Conservation (phyloP, 768 basidiomycete genomes). For the Sistotremastrum niveocremeum region DNA sequence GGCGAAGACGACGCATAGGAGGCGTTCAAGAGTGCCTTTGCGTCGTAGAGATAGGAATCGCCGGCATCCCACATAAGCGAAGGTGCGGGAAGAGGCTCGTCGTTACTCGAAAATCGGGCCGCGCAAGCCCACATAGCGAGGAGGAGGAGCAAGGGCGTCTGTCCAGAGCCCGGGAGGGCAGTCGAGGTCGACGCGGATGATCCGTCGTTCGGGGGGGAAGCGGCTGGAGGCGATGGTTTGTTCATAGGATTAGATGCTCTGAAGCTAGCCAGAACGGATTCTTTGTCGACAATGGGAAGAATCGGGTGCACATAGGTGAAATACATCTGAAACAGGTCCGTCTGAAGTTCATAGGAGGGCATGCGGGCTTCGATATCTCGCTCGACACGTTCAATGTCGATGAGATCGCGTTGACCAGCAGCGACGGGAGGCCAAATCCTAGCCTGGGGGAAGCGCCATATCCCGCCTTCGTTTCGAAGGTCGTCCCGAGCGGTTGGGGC, state of each 20-base stretch:
- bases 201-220: background rate
- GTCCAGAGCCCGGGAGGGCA: constrained; percentile 27
- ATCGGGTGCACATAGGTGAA: constrained; percentile 71
- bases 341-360: constrained; percentile 47
- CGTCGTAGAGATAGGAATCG: constrained; percentile 53
- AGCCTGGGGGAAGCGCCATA: constrained; percentile 78
- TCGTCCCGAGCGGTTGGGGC: constrained; percentile 47
- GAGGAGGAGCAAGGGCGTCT: constrained; percentile 51
- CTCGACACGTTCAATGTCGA: constrained; percentile 33
- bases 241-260: constrained; percentile 7
- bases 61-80: constrained; percentile 78
- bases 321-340: constrained; percentile 61
- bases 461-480: constrained; percentile 58
- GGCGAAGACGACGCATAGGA: constrained; percentile 61
- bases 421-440: constrained; percentile 68
- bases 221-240: constrained; percentile 1
- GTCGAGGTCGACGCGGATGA: constrained; percentile 15
- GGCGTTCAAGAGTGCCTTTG: constrained; percentile 51
- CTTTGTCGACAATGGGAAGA: constrained; percentile 67
- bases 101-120: constrained; percentile 52
- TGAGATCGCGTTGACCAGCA: constrained; percentile 13
- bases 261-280: constrained; percentile 49
- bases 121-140: constrained; percentile 78
- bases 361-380: constrained; percentile 28
- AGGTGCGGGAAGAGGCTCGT: constrained; percentile 26